Conservation (phyloP, 257 asterid species). For the Thymus quinquecostatus region DNA sequence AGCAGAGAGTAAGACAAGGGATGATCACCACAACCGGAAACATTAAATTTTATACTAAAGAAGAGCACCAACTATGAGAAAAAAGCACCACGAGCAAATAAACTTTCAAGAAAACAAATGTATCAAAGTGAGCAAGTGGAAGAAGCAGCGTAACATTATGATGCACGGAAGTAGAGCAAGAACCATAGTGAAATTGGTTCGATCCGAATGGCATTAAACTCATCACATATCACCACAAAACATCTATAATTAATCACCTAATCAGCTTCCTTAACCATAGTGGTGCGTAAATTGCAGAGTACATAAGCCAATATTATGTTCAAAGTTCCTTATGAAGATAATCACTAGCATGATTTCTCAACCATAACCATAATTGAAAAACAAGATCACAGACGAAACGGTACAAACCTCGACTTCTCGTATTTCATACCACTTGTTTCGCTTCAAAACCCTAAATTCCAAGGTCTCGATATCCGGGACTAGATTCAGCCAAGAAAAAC, state of each 20-base stretch:
- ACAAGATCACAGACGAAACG: constrained; percentile 8
- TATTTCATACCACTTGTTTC: constrained; percentile 66
- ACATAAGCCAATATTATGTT: background rate
- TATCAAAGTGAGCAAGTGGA: background rate
- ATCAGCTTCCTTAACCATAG: background rate
- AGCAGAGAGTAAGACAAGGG: constrained; percentile 22
- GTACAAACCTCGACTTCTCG: constrained; percentile 85
- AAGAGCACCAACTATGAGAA: no score
- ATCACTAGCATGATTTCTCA: background rate
- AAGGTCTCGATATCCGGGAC: constrained; percentile 87
- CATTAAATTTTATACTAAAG: no score
- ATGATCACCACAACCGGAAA: constrained; percentile 10
- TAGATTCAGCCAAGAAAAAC: constrained; percentile 26
- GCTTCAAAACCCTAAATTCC: constrained; percentile 68
- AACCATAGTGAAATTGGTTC: background rate
- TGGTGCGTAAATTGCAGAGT: background rate
- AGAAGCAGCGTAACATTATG: background rate
- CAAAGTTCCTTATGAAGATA: background rate
- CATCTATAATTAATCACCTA: no score
- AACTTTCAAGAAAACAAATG: background rate
- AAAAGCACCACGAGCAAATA: no score
- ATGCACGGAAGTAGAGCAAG: background rate
- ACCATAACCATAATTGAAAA: background rate
- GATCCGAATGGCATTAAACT: background rate
- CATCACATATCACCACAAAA: background rate